Evolutionary conservation across 306 rosid genomes (phyloP).

Genomic region (Vigna reflexopilosa): DNA sequence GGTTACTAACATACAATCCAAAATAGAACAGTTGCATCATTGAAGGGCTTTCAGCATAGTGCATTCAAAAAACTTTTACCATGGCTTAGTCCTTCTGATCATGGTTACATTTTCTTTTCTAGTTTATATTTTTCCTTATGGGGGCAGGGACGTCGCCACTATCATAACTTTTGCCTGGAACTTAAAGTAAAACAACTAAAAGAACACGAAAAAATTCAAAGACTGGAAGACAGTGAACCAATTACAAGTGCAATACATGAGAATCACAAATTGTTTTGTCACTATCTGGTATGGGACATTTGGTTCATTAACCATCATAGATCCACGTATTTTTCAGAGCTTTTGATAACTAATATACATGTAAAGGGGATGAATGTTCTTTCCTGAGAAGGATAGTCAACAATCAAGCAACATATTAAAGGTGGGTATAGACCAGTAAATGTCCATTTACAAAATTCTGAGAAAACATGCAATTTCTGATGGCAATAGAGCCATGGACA

Average conservation of each 20-base stretch:
- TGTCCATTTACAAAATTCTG: background rate
- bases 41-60: constrained; percentile 30
- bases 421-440: background rate
- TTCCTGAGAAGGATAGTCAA: too few species aligned
- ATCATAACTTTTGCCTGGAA: background rate
- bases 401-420: too few species aligned
- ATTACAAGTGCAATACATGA: constrained; percentile 8
- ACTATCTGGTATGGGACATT: background rate
- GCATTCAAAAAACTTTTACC: constrained; percentile 1
- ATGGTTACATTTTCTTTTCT: constrained; percentile 7
- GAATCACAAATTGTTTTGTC: constrained; percentile 1
- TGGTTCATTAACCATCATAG: background rate
- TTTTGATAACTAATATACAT: background rate
- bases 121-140: background rate
- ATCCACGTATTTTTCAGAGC: constrained; percentile 1
- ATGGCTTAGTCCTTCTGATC: background rate
- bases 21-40: constrained; percentile 1
- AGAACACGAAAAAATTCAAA: constrained; percentile 26
- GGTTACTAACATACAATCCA: constrained; percentile 21
- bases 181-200: constrained; percentile 23
- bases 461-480: constrained; percentile 3
- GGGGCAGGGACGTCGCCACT: constrained; percentile 9
- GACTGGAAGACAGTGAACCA: background rate
- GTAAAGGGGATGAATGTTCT: background rate
- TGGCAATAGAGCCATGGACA: background rate